phyloP scores from a whole-genome alignment of 441 rosid species.

The Syzygium syzygioides region DNA sequence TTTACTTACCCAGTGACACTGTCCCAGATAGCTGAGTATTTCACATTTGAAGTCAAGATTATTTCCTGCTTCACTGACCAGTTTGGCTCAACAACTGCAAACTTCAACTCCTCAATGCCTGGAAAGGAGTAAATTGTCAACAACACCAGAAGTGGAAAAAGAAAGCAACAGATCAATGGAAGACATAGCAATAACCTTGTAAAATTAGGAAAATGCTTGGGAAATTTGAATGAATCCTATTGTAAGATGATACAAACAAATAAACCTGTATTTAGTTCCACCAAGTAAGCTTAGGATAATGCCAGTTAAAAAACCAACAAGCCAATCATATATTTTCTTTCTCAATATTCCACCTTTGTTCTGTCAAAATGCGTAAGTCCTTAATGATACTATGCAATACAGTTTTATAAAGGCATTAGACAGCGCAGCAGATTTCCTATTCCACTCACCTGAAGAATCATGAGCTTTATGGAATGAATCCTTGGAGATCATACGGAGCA shows the following conservation, averaged over 20 bases:
- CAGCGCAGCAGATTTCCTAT: neutral
- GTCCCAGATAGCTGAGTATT: slow-evolving; percentile 57
- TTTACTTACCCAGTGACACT: slow-evolving; percentile 46
- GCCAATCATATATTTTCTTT: neutral
- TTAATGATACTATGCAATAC: neutral
- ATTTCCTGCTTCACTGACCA: slow-evolving; percentile 67
- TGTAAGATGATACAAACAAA: neutral
- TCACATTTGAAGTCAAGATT: slow-evolving; percentile 54
- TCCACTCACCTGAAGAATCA: slow-evolving; percentile 40
- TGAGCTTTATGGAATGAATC: slow-evolving; percentile 31
- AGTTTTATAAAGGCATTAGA: neutral
- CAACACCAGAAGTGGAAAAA: slow-evolving; percentile 16
- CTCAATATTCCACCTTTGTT: neutral
- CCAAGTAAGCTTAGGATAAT: neutral
- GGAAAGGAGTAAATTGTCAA: slow-evolving; percentile 15
- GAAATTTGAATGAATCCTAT: neutral
- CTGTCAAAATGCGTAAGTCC: neutral
- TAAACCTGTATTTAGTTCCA: neutral
- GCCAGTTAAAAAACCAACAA: neutral
- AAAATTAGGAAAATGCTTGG: neutral
- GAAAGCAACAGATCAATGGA: neutral
- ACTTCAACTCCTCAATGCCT: slow-evolving; percentile 78
- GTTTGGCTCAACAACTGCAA: slow-evolving; percentile 49
- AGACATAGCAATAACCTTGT: neutral
- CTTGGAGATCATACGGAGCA: slow-evolving; percentile 43